Base-by-base conservation (phyloP, 164 flowering plant species). In the Vitis riparia region DNA sequence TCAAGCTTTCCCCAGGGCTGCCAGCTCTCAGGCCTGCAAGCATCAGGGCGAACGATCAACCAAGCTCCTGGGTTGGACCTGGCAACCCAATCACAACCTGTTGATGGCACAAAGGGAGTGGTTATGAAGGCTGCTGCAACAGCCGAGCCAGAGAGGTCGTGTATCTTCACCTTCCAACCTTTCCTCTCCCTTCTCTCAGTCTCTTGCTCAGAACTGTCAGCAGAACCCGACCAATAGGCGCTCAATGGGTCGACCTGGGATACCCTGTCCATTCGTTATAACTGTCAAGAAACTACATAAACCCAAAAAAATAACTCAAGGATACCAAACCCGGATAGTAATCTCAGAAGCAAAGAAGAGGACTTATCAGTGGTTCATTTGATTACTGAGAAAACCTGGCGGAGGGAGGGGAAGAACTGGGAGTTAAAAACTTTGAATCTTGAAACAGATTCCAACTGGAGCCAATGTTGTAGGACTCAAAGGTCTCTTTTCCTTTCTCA, bases 1-100 rank as follows among this genome's bases (percentile, higher is more conserved):
- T 93, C 95, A 29, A 93, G 93, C 80, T 87, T 89, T 32, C 98
- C 98, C 98, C 98, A 93, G 48, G 98, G 98, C 67, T 84, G 92
- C 98, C 98, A 93, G 77, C 92, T 85, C 27, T 87, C 94, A 9
- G 87, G 76, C 66, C 85, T 72, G 69, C 81, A 80, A 5, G 73
- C 64, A 67, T 91, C 93, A 15, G 97, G 93, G 1, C 87, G 88
- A 59, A 88, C 91, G 59, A 93, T 91, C 67, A 93, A 71, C 98
- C 98, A 93, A 32, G 93, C 89, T 73, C 98, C 98, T 59, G 98
- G 98, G 85, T 93, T 93, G 62, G 98, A 88, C 69, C 82, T 81
- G n/a, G 91, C 90, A 19, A 93, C 98, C 84, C 91, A 89, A 74
- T 93, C 97, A 75, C 92, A 86, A 59, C 98, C 97, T 15, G 88